Base-by-base conservation (phyloP, 2,329 filamentous ascomycete genomes). In the Lachnellula subtilissima region DNA sequence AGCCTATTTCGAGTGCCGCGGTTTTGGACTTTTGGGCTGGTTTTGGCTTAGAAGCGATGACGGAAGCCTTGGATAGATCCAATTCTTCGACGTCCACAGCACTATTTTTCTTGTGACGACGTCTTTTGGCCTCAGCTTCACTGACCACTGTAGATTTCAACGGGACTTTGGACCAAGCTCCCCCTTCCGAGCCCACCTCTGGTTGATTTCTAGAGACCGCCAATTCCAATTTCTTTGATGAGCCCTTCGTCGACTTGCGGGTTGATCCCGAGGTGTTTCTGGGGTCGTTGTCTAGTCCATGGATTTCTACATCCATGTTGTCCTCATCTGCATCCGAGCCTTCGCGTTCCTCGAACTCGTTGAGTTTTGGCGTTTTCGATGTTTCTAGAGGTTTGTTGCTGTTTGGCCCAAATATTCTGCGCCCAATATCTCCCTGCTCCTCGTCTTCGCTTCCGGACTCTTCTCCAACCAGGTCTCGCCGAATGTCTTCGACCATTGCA, bases 401-500 rank as follows among this genome's bases (percentile, higher is more conserved):
- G 22, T 67, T 69, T n/a, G 79, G 81, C 23, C 87, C 88, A 65
- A 86, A 93, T 50, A 80, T 81, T 60, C 84, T 80, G 59, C 93
- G 85, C 12, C 92, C 92, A 50, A 87, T 75, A 57, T 87, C 77
- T 3, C 75, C 72, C 48, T 80, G 78, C 36, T 83, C 82, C 45
- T 75, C 76, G 35, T 74, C 72, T 62, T 77, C 77, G n/a, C 74
- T 75, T 19, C 83, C 78, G 5, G 84, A 86, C 28, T 86, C 85
- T 43, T 82, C 81, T 2, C 79, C 79, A 50, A 78, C 77, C 22
- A 97, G 76, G 48, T 93, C 88, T 54, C 84, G 83, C 49, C 86
- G 81, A 49, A 97, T 82, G 63, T 84, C 78, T 43, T 78, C 79
- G 12, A 90, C 75, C 55, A 90, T 82, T 54, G 89, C 87, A 65